These are phyloP conservation scores for Saturnispora dispora DNA, from an alignment of 805 yeast genomes.

Conservation along the genomic window DNA sequence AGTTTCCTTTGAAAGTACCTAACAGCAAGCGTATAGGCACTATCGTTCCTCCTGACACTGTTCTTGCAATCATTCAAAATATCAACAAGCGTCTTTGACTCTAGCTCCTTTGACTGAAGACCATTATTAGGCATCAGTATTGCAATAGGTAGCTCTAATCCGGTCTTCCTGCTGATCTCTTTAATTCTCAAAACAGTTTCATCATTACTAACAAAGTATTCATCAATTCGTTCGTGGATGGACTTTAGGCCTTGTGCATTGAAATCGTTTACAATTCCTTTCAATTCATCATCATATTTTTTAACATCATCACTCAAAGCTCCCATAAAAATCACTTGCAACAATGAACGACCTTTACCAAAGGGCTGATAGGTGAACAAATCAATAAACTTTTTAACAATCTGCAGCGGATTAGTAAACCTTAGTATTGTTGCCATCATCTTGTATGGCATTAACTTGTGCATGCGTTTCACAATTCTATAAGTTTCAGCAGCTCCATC, in stretches of 20 bases:
- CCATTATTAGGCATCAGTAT: constrained; percentile 11
- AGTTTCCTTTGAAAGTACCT: constrained; percentile 55
- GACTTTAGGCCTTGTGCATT: neutral
- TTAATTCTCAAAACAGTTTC: constrained; percentile 23
- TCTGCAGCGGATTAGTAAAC: constrained; percentile 80
- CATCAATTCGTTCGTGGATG: constrained; percentile 22
- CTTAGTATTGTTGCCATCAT: constrained; percentile 67
- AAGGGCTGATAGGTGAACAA: constrained; percentile 57
- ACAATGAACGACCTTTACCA: constrained; percentile 37
- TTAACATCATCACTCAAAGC: constrained; percentile 67
- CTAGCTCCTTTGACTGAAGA: constrained; percentile 5
- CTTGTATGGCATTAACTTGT: constrained; percentile 70
- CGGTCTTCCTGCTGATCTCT: constrained; percentile 19
- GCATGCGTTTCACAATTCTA: constrained; percentile 61
- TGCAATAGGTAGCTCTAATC: constrained; percentile 10
- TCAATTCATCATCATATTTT: constrained; percentile 39
- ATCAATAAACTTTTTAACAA: constrained; percentile 72
- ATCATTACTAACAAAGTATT: constrained; percentile 23
- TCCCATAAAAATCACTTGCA: constrained; percentile 68
- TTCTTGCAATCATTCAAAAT: constrained; percentile 10
- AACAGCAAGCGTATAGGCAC: constrained; percentile 41
- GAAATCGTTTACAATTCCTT: constrained; percentile 2
- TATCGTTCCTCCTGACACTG: constrained; percentile 11
- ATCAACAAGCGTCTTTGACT: neutral
- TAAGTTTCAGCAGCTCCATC: constrained; percentile 75